A percentile compares a stretch with the other conserved stretches of the same genome.
Evolutionary conservation across 177 flowering plant genomes (phyloP).

Genomic region (Vitis hybrid): DNA sequence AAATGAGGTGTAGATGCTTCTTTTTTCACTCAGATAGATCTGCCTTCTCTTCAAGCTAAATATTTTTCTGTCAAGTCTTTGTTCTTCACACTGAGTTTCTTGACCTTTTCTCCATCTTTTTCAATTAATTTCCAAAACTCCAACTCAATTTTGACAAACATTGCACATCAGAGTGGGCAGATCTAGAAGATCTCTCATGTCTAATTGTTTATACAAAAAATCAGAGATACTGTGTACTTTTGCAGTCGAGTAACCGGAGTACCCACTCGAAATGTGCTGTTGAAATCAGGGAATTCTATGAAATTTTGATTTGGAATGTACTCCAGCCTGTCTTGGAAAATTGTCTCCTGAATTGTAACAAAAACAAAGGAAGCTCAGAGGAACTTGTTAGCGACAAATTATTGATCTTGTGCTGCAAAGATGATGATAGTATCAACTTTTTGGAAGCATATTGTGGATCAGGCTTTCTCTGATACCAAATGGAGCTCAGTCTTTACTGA

Average conservation of each 20-base stretch:
- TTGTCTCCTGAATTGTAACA: neutral
- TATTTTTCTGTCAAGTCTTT: neutral
- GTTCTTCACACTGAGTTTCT: neutral
- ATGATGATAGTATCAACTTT: neutral
- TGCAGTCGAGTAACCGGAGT: too few species aligned
- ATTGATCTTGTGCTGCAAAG: neutral
- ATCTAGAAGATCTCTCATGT: too few species aligned
- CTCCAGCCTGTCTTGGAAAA: neutral
- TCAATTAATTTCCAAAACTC: too few species aligned
- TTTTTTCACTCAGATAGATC: too few species aligned
- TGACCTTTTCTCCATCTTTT: too few species aligned
- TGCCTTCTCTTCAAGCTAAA: too few species aligned
- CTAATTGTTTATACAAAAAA: too few species aligned
- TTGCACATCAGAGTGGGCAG: too few species aligned
- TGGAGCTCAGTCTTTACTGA: neutral
- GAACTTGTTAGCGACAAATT: neutral
- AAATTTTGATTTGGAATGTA: neutral
- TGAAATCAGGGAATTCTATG: neutral
- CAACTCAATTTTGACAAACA: too few species aligned
- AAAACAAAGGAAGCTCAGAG: neutral
- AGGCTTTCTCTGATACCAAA: neutral
- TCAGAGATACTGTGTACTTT: too few species aligned
- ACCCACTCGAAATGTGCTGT: neutral
- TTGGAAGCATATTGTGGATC: neutral
- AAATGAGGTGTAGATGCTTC: too few species aligned